These are phyloP conservation scores for Eucalyptus pauciflora DNA, from an alignment of 345 rosid species.

Conservation along the genomic window DNA sequence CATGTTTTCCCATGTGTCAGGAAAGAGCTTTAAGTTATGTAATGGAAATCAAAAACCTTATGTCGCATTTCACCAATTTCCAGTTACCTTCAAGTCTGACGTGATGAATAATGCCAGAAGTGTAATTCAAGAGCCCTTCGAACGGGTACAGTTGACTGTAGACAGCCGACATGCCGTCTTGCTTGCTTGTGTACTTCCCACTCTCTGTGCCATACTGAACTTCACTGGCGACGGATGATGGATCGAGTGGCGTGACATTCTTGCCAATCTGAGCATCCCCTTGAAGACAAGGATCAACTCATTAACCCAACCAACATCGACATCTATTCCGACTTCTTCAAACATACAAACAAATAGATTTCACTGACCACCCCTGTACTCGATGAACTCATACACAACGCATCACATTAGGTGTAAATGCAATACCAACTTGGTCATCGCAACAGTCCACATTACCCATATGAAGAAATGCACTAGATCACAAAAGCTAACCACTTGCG, in stretches of 20 bases:
- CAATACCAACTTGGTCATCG: not conserved
- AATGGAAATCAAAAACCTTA: not conserved
- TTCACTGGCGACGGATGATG: conserved; percentile 42
- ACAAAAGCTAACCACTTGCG: not conserved
- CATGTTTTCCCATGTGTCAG: not conserved
- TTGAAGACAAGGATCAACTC: conserved; percentile 4
- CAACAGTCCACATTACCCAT: not conserved
- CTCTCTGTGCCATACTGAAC: conserved; percentile 61
- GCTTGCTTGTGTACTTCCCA: conserved; percentile 23
- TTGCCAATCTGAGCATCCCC: conserved; percentile 63
- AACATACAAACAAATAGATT: not conserved
- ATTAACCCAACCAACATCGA: not conserved
- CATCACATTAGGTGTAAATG: not conserved
- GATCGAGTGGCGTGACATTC: conserved; percentile 49
- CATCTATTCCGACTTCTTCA: not conserved
- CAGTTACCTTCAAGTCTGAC: conserved; percentile 50
- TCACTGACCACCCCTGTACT: not conserved
- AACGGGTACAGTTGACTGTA: conserved; percentile 79
- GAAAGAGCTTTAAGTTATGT: not conserved
- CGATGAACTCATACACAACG: not conserved
- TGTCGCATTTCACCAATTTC: not conserved
- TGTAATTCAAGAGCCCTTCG: conserved; percentile 68
- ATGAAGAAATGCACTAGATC: not conserved
- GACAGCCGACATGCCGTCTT: conserved; percentile 39
- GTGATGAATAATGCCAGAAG: conserved; percentile 82